Evolutionary conservation across 2,329 filamentous ascomycete genomes (phyloP), one percentile per base, ranked within the genome.

Genomic region (Podosphaera fusca): DNA sequence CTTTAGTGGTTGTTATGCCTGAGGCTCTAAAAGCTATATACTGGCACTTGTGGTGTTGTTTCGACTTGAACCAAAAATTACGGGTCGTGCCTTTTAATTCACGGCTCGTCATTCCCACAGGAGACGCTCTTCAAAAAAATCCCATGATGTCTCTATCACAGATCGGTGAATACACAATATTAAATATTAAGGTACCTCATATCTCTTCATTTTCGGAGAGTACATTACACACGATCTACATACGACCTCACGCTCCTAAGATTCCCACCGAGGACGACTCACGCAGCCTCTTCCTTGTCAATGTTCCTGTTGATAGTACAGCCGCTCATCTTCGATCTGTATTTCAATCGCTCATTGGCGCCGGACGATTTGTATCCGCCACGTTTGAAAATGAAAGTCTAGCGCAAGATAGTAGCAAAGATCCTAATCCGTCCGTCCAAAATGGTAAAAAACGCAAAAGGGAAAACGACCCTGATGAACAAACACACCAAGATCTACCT

Each of bases 241-340:
- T 96, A 57, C 86, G 87, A 62, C 80, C 80, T 57, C 89, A 96
- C 70, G 76, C 82, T 51, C 88, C 90, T 59, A 87, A 84, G 70
- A 76, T 85, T 46, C 80, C 85, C 12, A 84, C 84, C 6, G 74
- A 77, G 57, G 77, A 85, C 68, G 84, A 90, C 63, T 73, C 79
- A 14, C 82, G 89, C 63, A 88, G 85, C 60, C 75, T 98, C 21
- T 98, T 95, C 70, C 68, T 94, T n/a, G 85, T 89, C 61, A 96
- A 98, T 65, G 72, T 94, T 0, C 92, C 92, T 5, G 75, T 84
- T 60, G 89, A 95, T 67, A 82, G 87, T 59, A 94, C 87, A 3
- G 82, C 87, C 58, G 69, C 74, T 0, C 85, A 89, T 64, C 75
- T 96, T 47, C 81, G 87, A 50, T 75, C 81, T 47, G 72, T 96